Evolutionary conservation across 2,329 filamentous ascomycete species (phyloP), one percentile per base, ranked within the genome.

Genomic region (Colletotrichum orchidophilum): DNA sequence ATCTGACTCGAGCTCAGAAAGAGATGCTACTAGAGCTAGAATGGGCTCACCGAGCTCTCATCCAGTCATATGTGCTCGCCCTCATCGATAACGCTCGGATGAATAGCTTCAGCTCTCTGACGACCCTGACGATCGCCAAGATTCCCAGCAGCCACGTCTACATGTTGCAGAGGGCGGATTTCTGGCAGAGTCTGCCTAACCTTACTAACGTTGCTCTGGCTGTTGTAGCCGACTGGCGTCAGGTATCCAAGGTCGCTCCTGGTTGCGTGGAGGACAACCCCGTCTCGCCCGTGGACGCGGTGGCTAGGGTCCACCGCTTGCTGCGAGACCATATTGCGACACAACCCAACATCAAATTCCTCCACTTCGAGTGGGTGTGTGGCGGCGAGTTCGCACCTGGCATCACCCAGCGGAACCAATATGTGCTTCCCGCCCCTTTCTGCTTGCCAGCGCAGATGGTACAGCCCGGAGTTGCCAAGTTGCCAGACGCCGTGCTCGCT

Each of bases 1-100:
- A 83, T 35, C 84, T 93, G n/a, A 88, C 87, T 1, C 84, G 84
- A 69, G 84, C 88, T n/a, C 92, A 94, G 77, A 89, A 87, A 63
- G 90, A 93, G 78, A 91, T 92, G 88, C 80, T 94, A 1, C 81
- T 92, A 46, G 91, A 93, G 77, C 88, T 90, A 3, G 87, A 90
- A 63, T 93, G 91, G 89, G 91, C 91, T 7, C 91, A 93, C 73
- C 84, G 88, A 63, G 91, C 91, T 21, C 91, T 93, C 77, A 83
- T 93, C 57, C 88, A 91, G 59, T 92, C 91, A 1, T 93, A 91
- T 74, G 87, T 90, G 73, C 86, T 93, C 58, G 87, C 90, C 1
- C 79, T 93, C 53, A 87, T 90, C 27, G 90, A 93, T 75, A 92
- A 91, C 70, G 77, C 80, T 18, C 59, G 66, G 11, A 81, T 82